phyloP scores from a whole-genome alignment of 1,284 basidiomycete species.

The Pseudozyma sp. region DNA sequence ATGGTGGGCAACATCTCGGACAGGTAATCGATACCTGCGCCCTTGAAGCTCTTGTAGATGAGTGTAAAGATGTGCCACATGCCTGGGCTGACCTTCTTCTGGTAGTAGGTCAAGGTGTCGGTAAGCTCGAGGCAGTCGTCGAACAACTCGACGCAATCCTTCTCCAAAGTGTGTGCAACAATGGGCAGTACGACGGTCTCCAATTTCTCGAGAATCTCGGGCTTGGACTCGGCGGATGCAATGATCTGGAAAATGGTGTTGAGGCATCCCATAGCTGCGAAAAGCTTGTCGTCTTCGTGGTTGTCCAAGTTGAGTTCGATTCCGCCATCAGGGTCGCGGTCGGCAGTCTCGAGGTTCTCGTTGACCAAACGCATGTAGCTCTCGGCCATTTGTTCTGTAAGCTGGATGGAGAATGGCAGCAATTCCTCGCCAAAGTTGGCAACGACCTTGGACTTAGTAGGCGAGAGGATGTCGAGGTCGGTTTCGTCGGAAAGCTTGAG shows the following conservation, averaged over 20 bases:
- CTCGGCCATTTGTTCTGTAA: constrained; percentile 75
- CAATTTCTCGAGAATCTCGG: constrained; percentile 82
- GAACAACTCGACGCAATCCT: constrained; percentile 75
- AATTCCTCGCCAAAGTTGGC: constrained; percentile 85
- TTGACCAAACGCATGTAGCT: constrained; percentile 75
- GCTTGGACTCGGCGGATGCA: constrained; percentile 78
- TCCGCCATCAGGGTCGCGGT: constrained; percentile 70
- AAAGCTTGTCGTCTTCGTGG: constrained; percentile 72
- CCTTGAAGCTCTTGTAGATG: constrained; percentile 86
- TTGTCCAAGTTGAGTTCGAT: constrained; percentile 77
- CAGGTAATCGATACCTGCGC: constrained; percentile 83
- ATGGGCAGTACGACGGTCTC: constrained; percentile 85
- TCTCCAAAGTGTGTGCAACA: constrained; percentile 78
- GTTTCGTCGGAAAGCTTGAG: constrained; percentile 89
- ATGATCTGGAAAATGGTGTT: constrained; percentile 72
- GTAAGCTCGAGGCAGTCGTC: constrained; percentile 89
- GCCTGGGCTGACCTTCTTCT: constrained; percentile 79
- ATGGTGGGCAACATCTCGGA: constrained; percentile 86
- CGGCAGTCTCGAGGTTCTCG: constrained; percentile 71
- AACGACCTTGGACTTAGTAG: constrained; percentile 84
- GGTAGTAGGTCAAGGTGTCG: constrained; percentile 86
- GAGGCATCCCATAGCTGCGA: constrained; percentile 81
- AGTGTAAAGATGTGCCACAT: constrained; percentile 90
- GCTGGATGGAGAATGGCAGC: constrained; percentile 84
- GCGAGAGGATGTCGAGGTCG: constrained; percentile 85